Conservation (phyloP, 352 stramenopile species). For the Phytophthora multivora region DNA sequence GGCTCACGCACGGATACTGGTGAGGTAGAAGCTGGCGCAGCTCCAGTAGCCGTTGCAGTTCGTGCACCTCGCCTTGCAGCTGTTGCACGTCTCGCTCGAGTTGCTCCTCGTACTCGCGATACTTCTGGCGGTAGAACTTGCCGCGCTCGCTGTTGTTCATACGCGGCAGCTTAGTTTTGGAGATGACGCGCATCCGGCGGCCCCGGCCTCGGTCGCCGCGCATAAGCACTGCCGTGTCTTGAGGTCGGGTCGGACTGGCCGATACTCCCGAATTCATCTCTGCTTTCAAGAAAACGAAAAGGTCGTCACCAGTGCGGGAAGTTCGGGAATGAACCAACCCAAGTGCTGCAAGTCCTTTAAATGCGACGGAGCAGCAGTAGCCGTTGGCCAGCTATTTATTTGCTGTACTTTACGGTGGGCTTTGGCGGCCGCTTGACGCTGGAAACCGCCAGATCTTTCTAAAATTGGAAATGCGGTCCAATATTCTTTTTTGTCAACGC, state of each 20-base stretch:
- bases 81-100: constrained; percentile 41
- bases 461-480: background rate
- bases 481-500: background rate
- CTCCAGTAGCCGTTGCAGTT: constrained; percentile 42
- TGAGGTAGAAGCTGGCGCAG: constrained; percentile 37
- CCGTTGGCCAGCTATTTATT: constrained; percentile 11
- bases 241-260: constrained; percentile 2
- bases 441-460: constrained; percentile 9
- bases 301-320: background rate
- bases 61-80: constrained; percentile 43
- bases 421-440: background rate
- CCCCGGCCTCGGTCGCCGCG: constrained; percentile 16
- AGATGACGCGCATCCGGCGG: constrained; percentile 31
- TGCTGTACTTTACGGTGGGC: too few relatives aligned
- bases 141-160: constrained; percentile 74
- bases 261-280: constrained; percentile 2
- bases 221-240: constrained; percentile 23
- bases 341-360: constrained; percentile 5
- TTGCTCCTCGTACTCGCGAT: constrained; percentile 52
- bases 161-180: constrained; percentile 50
- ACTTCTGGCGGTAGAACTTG: constrained; percentile 73
- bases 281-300: constrained; percentile 13
- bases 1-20: constrained; percentile 14
- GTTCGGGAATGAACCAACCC: constrained; percentile 20
- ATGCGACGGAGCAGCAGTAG: constrained; percentile 18